phyloP scores from a whole-genome alignment of 768 basidiomycete species.

The Cubamyces sp. region DNA sequence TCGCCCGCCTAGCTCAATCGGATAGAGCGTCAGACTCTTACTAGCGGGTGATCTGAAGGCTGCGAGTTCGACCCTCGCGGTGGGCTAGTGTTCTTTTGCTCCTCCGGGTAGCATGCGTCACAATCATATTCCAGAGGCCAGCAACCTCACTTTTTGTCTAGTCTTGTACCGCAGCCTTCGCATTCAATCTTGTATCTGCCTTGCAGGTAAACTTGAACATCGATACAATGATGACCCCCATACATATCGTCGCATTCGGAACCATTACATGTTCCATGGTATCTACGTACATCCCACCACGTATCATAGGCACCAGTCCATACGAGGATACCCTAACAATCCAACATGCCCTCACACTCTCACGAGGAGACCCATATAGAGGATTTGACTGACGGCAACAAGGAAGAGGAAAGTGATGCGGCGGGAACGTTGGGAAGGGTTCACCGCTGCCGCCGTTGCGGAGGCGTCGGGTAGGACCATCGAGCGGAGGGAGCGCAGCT shows the following conservation, averaged over 20 bases:
- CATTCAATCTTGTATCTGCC: too few species aligned
- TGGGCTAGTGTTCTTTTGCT: constrained; percentile 45
- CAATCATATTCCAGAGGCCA: too few species aligned
- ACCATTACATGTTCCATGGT: background rate
- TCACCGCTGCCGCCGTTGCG: constrained; percentile 61
- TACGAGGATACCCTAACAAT: background rate
- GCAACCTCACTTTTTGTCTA: too few species aligned
- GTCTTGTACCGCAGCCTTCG: too few species aligned
- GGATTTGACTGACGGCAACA: constrained; percentile 78
- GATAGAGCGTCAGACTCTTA: constrained; percentile 74
- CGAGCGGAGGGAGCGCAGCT: constrained; percentile 93
- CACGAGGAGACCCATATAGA: constrained; percentile 87
- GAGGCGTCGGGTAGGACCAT: constrained; percentile 86
- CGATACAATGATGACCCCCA: too few species aligned
- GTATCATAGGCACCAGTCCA: background rate
- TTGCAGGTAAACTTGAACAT: too few species aligned
- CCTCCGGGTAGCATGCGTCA: background rate
- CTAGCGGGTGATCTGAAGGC: constrained; percentile 52
- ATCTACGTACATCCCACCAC: background rate
- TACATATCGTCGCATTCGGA: too few species aligned
- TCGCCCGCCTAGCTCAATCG: constrained; percentile 67
- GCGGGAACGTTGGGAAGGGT: constrained; percentile 78
- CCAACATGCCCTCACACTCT: constrained; percentile 47
- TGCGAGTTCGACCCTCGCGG: constrained; percentile 69
- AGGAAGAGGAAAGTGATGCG: constrained; percentile 89